Conservation (phyloP, 495 filamentous ascomycete species). For the Lasiosphaeriaceae sp. region DNA sequence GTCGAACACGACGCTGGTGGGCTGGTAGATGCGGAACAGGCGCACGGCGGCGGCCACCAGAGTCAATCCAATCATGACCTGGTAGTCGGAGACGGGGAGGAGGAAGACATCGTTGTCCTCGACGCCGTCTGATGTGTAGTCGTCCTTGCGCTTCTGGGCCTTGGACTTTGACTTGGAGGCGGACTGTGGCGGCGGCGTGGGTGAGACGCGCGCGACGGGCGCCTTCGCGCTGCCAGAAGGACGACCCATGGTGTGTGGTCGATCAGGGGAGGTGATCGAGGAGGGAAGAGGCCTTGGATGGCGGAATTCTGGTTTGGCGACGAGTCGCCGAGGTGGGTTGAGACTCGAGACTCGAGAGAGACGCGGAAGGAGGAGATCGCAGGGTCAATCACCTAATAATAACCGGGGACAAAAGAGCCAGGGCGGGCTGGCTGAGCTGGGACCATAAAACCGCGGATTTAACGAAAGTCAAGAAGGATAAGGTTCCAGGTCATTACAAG, state of each 20-base stretch:
- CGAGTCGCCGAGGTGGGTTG: too few species aligned
- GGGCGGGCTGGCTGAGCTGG: background rate
- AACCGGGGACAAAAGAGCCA: constrained; percentile 13
- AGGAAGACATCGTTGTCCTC: constrained; percentile 68
- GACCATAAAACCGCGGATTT: constrained; percentile 23
- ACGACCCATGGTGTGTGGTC: constrained; percentile 36
- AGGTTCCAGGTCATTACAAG: constrained; percentile 44
- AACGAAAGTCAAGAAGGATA: constrained; percentile 46
- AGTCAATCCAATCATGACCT: constrained; percentile 67
- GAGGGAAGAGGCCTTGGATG: background rate
- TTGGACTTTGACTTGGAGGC: constrained; percentile 28
- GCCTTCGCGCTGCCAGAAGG: constrained; percentile 35
- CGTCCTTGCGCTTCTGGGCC: constrained; percentile 35
- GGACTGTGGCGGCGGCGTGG: constrained; percentile 16
- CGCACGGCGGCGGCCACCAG: constrained; percentile 74
- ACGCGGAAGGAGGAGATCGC: constrained; percentile 8
- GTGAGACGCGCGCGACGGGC: constrained; percentile 26
- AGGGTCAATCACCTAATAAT: too few species aligned
- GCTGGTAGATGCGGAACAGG: constrained; percentile 93
- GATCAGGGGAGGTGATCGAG: background rate
- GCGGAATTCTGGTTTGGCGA: constrained; percentile 1
- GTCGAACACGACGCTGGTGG: constrained; percentile 94
- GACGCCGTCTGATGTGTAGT: constrained; percentile 64
- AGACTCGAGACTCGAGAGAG: background rate
- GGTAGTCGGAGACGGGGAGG: constrained; percentile 77